phyloP scores from a whole-genome alignment of 2,329 filamentous ascomycete genomes.

The Colletotrichum acutatum region DNA sequence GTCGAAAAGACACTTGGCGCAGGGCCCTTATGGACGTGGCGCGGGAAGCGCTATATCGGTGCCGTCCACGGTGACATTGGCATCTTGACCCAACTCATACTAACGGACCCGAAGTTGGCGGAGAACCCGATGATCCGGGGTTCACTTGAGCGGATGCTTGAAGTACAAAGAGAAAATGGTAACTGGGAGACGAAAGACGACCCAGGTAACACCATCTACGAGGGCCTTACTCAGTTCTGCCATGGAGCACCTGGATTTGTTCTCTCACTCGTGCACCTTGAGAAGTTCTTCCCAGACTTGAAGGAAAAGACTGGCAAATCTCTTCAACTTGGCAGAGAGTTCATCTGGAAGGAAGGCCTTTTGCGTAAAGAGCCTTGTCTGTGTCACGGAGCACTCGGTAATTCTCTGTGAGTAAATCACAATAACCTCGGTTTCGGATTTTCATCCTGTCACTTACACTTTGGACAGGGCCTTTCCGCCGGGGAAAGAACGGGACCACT shows the following conservation, averaged over 20 bases:
- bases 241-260: conserved; percentile 75
- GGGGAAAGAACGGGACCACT: conserved; percentile 60
- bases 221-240: conserved; percentile 70
- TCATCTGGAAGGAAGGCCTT: conserved; percentile 67
- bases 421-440: neutral
- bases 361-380: conserved; percentile 74
- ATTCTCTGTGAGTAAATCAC: conserved; percentile 61
- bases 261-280: conserved; percentile 65
- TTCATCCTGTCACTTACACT: neutral
- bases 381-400: conserved; percentile 74
- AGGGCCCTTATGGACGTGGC: conserved; percentile 70
- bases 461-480: conserved; percentile 43
- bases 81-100: conserved; percentile 75
- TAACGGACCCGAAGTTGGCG: conserved; percentile 65
- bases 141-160: conserved; percentile 66
- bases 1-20: conserved; percentile 11
- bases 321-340: conserved; percentile 62
- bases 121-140: conserved; percentile 63
- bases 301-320: conserved; percentile 63
- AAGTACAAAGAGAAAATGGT: conserved; percentile 68
- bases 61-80: conserved; percentile 76
- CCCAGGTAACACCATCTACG: neutral
- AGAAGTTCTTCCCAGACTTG: conserved; percentile 66
- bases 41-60: conserved; percentile 71
- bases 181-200: conserved; percentile 66